These are phyloP conservation scores for Myxozyma melibiosi DNA, from an alignment of 805 yeast genomes.

Conservation along the genomic window DNA sequence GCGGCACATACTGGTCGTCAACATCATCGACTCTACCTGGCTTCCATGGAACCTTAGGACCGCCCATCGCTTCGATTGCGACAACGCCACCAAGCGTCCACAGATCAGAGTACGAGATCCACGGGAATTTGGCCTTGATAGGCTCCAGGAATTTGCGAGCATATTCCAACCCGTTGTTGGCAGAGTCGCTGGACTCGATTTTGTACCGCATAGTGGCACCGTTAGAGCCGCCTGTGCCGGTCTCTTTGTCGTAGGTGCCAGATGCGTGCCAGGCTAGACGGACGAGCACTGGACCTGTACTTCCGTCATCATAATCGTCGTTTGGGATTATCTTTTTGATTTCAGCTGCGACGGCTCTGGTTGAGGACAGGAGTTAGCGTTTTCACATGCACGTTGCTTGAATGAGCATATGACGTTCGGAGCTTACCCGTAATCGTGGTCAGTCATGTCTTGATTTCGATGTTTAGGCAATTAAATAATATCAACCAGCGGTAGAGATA, in stretches of 20 bases:
- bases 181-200: constrained; percentile 56
- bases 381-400: not conserved
- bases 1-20: constrained; percentile 55
- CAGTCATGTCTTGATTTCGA: not conserved
- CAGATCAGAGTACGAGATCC: constrained; percentile 78
- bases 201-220: constrained; percentile 58
- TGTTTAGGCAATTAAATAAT: not conserved
- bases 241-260: constrained; percentile 68
- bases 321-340: constrained; percentile 43
- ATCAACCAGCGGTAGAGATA: no score
- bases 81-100: constrained; percentile 79
- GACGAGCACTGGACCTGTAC: constrained; percentile 73
- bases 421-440: constrained; percentile 21
- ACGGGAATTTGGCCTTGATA: constrained; percentile 58
- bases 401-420: no score
- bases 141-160: constrained; percentile 61
- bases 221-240: constrained; percentile 55
- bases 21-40: constrained; percentile 70
- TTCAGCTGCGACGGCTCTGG: constrained; percentile 42
- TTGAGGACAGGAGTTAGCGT: no score
- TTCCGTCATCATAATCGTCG: constrained; percentile 63
- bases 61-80: constrained; percentile 77
- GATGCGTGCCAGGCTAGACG: constrained; percentile 86
- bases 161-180: constrained; percentile 64
- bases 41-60: constrained; percentile 76